Percentiles rank a stretch among this genome's conserved stretches.
phyloP scores from a whole-genome alignment of 1,139 yeast genomes.

The Sugiyamaella sp. region DNA sequence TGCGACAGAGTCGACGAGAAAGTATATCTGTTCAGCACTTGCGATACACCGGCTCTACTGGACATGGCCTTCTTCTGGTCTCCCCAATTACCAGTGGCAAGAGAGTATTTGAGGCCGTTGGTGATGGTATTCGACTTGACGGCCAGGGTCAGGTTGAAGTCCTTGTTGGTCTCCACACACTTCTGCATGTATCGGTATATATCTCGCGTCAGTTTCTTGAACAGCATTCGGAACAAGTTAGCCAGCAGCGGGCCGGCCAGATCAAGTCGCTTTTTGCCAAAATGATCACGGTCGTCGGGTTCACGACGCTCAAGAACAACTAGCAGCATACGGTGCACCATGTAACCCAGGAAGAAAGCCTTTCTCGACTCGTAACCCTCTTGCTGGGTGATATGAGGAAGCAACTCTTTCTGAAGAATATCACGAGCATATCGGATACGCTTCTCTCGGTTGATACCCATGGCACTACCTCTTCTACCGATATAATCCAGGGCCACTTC shows the following conservation, averaged over 20 bases:
- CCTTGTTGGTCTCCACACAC: constrained; percentile 97
- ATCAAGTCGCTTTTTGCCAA: constrained; percentile 97
- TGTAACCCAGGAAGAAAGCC: constrained; percentile 95
- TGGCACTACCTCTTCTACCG: constrained; percentile 94
- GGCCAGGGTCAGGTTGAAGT: constrained; percentile 92
- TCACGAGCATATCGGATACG: constrained; percentile 98
- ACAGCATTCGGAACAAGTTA: constrained; percentile 88
- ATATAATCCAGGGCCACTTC: constrained; percentile 97
- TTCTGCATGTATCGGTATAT: constrained; percentile 98
- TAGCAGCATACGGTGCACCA: constrained; percentile 90
- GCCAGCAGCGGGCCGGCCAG: constrained; percentile 98
- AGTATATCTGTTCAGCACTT: constrained; percentile 95
- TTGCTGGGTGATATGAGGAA: constrained; percentile 96
- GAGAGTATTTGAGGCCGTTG: constrained; percentile 93
- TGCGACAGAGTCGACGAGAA: constrained; percentile 97
- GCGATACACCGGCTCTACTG: constrained; percentile 98
- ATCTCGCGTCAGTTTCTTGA: constrained; percentile 91
- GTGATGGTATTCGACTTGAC: constrained; percentile 97
- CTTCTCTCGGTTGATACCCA: constrained; percentile 95
- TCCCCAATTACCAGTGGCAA: constrained; percentile 99
- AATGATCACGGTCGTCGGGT: constrained; percentile 99
- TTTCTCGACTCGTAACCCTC: constrained; percentile 97
- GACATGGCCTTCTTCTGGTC: constrained; percentile 99
- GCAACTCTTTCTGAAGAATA: constrained; percentile 89
- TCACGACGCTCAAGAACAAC: constrained; percentile 98